Evolutionary conservation across 345 rosid genomes (phyloP).

Genomic region (Rubroshorea leprosula): DNA sequence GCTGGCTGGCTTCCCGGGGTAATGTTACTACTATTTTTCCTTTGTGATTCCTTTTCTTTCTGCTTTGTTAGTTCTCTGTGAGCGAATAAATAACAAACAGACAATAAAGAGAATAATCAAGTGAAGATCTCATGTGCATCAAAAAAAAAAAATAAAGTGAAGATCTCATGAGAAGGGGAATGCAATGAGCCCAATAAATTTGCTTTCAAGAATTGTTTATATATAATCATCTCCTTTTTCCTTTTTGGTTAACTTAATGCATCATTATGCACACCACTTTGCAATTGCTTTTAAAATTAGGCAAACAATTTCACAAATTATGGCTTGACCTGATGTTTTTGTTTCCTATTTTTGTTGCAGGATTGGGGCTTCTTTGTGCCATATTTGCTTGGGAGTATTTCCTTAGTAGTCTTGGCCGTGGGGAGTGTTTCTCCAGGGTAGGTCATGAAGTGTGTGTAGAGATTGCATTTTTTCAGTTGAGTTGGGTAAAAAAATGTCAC

Average conservation of each 20-base stretch:
- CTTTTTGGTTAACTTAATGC: too few relatives aligned
- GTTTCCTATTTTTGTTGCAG: slow-evolving; percentile 26
- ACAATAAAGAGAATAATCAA: not conserved
- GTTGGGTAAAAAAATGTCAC: not conserved
- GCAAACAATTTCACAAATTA: too few relatives aligned
- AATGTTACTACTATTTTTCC: slow-evolving; percentile 17
- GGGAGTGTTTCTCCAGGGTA: slow-evolving; percentile 95
- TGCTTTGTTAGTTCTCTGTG: not conserved
- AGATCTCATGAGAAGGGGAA: too few relatives aligned
- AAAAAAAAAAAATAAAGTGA: too few relatives aligned
- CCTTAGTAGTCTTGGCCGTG: slow-evolving; percentile 68
- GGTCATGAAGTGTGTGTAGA: slow-evolving; percentile 12
- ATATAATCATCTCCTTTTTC: too few relatives aligned
- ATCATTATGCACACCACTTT: too few relatives aligned
- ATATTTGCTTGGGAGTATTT: slow-evolving; percentile 87
- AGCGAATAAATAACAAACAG: not conserved
- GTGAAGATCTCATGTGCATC: too few relatives aligned
- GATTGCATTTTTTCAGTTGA: not conserved
- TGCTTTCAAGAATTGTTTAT: too few relatives aligned
- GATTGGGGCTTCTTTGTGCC: slow-evolving; percentile 99
- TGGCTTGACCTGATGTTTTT: not conserved
- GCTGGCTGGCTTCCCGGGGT: slow-evolving; percentile 98
- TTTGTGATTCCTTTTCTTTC: not conserved
- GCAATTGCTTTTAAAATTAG: too few relatives aligned
- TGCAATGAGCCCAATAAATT: too few relatives aligned